Percentiles rank a stretch among this genome's conserved stretches.
Conservation (phyloP, 306 rosid genomes). For the Malus sylvestris region DNA sequence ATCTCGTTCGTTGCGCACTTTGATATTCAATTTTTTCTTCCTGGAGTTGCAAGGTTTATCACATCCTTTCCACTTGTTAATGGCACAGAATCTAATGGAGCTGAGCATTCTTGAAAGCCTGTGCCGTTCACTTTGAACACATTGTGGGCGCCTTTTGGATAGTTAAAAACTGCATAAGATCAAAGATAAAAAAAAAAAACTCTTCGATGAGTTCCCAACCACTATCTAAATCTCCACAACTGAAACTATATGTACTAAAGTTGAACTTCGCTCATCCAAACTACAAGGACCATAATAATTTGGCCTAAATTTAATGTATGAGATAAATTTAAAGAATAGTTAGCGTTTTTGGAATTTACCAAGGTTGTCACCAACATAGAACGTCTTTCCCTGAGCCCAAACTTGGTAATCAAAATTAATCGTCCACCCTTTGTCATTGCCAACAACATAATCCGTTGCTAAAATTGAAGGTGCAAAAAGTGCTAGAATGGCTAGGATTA, state of each 20-base stretch:
- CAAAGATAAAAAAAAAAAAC: background rate
- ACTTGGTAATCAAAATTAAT: conserved; percentile 28
- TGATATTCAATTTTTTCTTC: conserved; percentile 14
- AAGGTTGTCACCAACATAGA: conserved; percentile 39
- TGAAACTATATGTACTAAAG: too few relatives aligned
- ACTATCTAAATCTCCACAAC: too few relatives aligned
- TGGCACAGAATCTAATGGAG: background rate
- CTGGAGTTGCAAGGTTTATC: conserved; percentile 21
- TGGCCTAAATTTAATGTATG: background rate
- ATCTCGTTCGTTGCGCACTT: too few relatives aligned
- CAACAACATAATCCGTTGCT: conserved; percentile 29
- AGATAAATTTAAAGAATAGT: background rate
- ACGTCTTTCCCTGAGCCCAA: conserved; percentile 37
- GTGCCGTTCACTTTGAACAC: conserved; percentile 39
- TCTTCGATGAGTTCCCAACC: background rate
- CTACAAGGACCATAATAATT: too few relatives aligned
- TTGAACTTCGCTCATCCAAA: too few relatives aligned
- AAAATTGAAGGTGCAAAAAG: conserved; percentile 17
- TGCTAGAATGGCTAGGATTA: conserved; percentile 19
- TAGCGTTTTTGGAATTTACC: conserved; percentile 12
- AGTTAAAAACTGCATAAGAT: conserved; percentile 30
- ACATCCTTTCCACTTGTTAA: conserved; percentile 34
- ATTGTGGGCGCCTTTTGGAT: conserved; percentile 26
- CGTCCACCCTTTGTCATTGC: conserved; percentile 40
- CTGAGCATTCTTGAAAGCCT: conserved; percentile 24